Evolutionary conservation across 1,284 basidiomycete genomes (phyloP).

Genomic region (Apiotrichum mycotoxinovorans): DNA sequence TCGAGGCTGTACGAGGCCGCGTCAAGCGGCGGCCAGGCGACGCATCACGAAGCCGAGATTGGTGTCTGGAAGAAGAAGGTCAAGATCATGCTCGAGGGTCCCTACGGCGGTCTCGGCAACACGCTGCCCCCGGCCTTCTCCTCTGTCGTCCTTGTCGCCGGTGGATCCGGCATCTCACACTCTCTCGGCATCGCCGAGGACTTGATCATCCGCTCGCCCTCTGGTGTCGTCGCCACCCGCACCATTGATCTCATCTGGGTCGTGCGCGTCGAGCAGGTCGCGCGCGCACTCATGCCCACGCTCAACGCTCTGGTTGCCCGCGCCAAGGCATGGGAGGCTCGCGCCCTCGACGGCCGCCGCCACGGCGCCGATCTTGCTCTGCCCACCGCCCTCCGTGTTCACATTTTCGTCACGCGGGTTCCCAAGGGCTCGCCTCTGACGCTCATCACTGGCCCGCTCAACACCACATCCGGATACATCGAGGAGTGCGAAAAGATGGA

Average conservation of each 20-base stretch:
- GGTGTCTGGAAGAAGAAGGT: slow-evolving; percentile 11
- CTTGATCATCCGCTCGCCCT: slow-evolving; percentile 34
- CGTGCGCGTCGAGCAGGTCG: slow-evolving; percentile 38
- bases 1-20: slow-evolving; percentile 33
- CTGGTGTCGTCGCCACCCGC: slow-evolving; percentile 44
- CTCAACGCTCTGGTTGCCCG: slow-evolving; percentile 38
- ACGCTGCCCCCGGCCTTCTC: slow-evolving; percentile 44
- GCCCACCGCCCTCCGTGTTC: slow-evolving; percentile 38
- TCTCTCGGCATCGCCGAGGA: slow-evolving; percentile 40
- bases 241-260: slow-evolving; percentile 49
- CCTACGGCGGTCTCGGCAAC: slow-evolving; percentile 47
- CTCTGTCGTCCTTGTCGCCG: slow-evolving; percentile 43
- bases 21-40: not conserved
- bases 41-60: not conserved
- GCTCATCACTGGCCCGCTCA: slow-evolving; percentile 16
- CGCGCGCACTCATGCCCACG: slow-evolving; percentile 36
- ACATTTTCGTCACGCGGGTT: slow-evolving; percentile 43
- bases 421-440: slow-evolving; percentile 35
- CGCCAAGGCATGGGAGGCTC: slow-evolving; percentile 34
- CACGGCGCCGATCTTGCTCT: slow-evolving; percentile 22
- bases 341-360: slow-evolving; percentile 26
- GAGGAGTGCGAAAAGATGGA: not conserved
- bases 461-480: not conserved
- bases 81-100: slow-evolving; percentile 43
- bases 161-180: slow-evolving; percentile 48